phyloP scores from a whole-genome alignment of 176 grass and related monocot species.

The Musa itinerans region DNA sequence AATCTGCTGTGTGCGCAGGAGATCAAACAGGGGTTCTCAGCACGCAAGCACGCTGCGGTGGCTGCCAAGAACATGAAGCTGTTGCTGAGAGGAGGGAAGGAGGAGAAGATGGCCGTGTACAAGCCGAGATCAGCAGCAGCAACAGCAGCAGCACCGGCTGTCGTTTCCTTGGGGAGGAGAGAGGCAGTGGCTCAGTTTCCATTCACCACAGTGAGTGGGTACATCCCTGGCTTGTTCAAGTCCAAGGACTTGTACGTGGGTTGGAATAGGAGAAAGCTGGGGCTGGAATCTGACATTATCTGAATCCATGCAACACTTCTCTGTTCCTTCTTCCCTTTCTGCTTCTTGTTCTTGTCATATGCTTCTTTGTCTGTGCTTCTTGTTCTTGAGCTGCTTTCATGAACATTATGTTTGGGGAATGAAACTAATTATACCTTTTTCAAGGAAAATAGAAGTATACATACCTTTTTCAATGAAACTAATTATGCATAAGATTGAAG shows the following conservation, averaged over 20 bases:
- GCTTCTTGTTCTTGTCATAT: no score
- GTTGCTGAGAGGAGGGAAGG: constrained; percentile 12
- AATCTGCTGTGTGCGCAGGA: not conserved
- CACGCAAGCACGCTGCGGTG: not conserved
- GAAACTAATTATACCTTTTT: no score
- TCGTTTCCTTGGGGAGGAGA: constrained; percentile 21
- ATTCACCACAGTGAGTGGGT: not conserved
- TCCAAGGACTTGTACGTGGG: constrained; percentile 22
- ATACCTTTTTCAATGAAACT: no score
- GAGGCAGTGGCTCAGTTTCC: constrained; percentile 2
- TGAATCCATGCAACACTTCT: no score
- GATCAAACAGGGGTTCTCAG: constrained; percentile 5
- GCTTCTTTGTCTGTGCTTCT: no score
- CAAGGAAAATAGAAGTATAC: no score
- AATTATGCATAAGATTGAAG: no score
- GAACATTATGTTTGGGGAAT: no score
- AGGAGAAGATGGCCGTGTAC: not conserved
- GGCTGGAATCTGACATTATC: not conserved
- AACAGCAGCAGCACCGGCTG: not conserved
- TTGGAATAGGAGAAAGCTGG: constrained; percentile 10
- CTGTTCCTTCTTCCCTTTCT: no score
- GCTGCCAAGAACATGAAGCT: constrained; percentile 16
- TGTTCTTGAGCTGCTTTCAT: no score
- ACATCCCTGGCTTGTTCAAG: constrained; percentile 16
- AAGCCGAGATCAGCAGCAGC: not conserved